phyloP scores from a whole-genome alignment of 352 stramenopile genomes.

The Globisporangium abappressorium region DNA sequence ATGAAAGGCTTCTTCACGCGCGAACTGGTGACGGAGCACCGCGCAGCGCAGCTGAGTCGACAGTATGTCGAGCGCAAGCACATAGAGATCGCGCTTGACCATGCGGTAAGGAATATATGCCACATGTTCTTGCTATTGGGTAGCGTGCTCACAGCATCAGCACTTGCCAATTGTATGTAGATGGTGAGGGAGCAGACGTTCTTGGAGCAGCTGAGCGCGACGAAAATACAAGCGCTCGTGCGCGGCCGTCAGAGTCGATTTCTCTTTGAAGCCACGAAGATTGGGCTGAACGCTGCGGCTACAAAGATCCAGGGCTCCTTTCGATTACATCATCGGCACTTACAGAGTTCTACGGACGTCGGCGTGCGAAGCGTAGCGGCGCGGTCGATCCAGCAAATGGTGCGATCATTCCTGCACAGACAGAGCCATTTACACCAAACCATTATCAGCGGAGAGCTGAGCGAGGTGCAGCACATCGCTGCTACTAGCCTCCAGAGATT shows the following conservation, averaged over 20 bases:
- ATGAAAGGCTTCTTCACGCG: slow-evolving; percentile 30
- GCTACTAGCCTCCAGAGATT: slow-evolving; percentile 47
- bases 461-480: slow-evolving; percentile 51
- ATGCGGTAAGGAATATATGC: slow-evolving; percentile 33
- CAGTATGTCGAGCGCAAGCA: slow-evolving; percentile 65
- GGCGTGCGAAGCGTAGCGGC: slow-evolving; percentile 51
- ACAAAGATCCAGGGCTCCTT: slow-evolving; percentile 48
- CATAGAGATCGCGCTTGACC: slow-evolving; percentile 34
- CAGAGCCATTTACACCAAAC: slow-evolving; percentile 24
- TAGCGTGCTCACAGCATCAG: neutral
- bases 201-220: slow-evolving; percentile 41
- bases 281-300: slow-evolving; percentile 42
- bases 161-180: slow-evolving; percentile 18
- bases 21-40: slow-evolving; percentile 17
- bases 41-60: slow-evolving; percentile 45
- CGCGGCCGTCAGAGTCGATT: slow-evolving; percentile 57
- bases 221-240: slow-evolving; percentile 65
- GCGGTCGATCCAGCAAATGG: slow-evolving; percentile 45
- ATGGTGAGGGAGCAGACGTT: slow-evolving; percentile 37
- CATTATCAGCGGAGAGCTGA: slow-evolving; percentile 30
- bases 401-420: slow-evolving; percentile 27
- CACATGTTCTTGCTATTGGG: neutral
- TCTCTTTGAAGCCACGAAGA: slow-evolving; percentile 38
- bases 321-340: slow-evolving; percentile 22
- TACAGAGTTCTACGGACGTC: slow-evolving; percentile 10